Base-by-base conservation (phyloP, 306 rosid genomes). In the Quercus wislizeni region DNA sequence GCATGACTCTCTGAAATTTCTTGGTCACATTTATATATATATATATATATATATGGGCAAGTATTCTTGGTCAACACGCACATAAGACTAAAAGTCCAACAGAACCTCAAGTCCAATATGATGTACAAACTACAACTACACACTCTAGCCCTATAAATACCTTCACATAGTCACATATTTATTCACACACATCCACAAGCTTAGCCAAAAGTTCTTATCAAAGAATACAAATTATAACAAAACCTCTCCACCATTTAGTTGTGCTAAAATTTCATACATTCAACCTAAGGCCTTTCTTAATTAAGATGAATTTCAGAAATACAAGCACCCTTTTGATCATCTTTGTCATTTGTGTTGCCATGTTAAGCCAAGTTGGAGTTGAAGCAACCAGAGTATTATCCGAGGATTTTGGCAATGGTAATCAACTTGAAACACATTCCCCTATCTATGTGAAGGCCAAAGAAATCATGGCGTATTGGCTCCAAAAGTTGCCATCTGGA, bases 391-490 rank as follows among this genome's bases (percentile, higher is more conserved):
- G 90, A 76, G 74, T 81, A 5, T 25, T 79, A 55, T 20, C 76
- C 6, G 81, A 78, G 74, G 86, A 82, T 69, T 84, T 87, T 0
- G 74, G 78, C 0, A 31, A 52, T 33, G 74, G 69, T 10, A 84
- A 76, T 77, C 81, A 84, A 72, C 51, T 84, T 14, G 58, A 81
- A 69, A 75, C 74, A 18, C 70, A 74, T 51, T 25, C 85, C 15
- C 35, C 71, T 9, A 61, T 76, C 31, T 73, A 77, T 15, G 81
- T 71, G 67, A 83, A 71, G 75, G 80, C 75, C 10, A 79, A 55
- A 64, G 23, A n/a, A 61, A 64, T 69, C 64, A 71, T 83, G 87
- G 67, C 79, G 2, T 83, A 33, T 57, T 83, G 84, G 87, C 84
- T 83, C 51, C 35, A 71, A 63, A 74, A 71, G 38, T 70, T 83